Evolutionary conservation across 805 yeast species (phyloP), one percentile per base, ranked within the genome.

Genomic region (Candida tibetensis): DNA sequence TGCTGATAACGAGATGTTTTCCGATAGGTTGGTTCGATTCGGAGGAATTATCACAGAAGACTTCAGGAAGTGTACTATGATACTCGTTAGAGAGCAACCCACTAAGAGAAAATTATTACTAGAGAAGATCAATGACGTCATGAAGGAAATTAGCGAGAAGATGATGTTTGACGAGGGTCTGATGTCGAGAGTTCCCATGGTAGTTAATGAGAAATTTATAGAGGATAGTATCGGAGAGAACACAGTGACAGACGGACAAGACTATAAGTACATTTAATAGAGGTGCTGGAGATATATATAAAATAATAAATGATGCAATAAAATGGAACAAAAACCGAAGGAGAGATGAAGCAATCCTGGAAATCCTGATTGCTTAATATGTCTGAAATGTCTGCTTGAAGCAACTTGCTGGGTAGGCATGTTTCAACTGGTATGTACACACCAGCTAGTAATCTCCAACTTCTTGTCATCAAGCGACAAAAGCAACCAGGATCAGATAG

Each of bases 21-120:
- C 40, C 5, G 54, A 58, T 19, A 60, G 74, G 12, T 60, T 64
- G 22, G 49, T 57, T 16, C 68, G 74, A 34, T 81, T 77, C 17
- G 85, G 79, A 1, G 58, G 55, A 2, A 31, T 65, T 3, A 51
- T 66, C 2, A 39, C 45, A 1, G 16, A 69, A 1, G 40, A 36
- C 3, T 29, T 42, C 17, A 7, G 23, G 12, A 54, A 57, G 3
- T 60, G 72, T 30, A 62, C 72, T 25, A 50, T 71, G 15, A 61
- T 79, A 4, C 59, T 80, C 12, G 63, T 66, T 12, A n/a, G 21
- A 6, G 36, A 30, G 15, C 28, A 40, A 28, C 28, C 7, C 9
- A 7, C 10, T 7, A 10, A 21, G 9, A 7, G 38, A 43, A 19
- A 26, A 16, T 34, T 31, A 7, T 27, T 44, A 4, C 5, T 27